phyloP scores from a whole-genome alignment of 2,329 filamentous ascomycete species.

The Beauveria sp. region DNA sequence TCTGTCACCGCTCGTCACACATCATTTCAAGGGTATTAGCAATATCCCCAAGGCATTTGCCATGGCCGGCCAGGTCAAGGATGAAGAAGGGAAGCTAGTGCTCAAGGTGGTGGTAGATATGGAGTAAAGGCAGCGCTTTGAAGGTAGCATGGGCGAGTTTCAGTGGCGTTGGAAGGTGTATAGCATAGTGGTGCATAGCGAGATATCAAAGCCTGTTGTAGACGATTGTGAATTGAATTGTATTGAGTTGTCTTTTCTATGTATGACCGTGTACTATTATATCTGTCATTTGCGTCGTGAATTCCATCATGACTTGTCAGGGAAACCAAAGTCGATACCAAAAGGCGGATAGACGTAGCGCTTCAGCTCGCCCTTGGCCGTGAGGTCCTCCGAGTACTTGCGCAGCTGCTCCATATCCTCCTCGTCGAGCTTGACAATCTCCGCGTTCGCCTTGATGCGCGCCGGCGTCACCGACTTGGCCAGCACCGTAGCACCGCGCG shows the following conservation, averaged over 20 bases:
- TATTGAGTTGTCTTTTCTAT: neutral
- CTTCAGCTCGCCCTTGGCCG: slow-evolving; percentile 43
- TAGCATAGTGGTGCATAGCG: neutral
- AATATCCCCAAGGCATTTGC: slow-evolving; percentile 60
- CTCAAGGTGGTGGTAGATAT: slow-evolving; percentile 64
- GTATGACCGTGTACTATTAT: neutral
- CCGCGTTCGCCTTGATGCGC: slow-evolving; percentile 63
- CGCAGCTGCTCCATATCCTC: slow-evolving; percentile 54
- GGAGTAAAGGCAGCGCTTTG: slow-evolving; percentile 11
- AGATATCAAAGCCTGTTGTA: neutral
- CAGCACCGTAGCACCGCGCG: slow-evolving; percentile 61
- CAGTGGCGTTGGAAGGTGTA: neutral
- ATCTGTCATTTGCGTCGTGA: neutral
- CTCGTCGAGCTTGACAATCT: slow-evolving; percentile 56
- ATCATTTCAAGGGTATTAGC: slow-evolving; percentile 57
- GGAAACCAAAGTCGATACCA: slow-evolving; percentile 62
- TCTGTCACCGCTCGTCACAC: slow-evolving; percentile 62
- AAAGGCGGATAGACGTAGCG: slow-evolving; percentile 64
- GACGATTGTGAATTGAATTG: neutral
- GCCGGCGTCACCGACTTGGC: slow-evolving; percentile 63
- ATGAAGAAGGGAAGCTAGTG: slow-evolving; percentile 61
- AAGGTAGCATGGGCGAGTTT: neutral
- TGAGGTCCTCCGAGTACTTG: slow-evolving; percentile 45
- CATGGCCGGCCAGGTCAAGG: slow-evolving; percentile 64
- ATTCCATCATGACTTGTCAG: slow-evolving; percentile 46